Base-by-base conservation (phyloP, 495 filamentous ascomycete genomes). In the Haplographium delicatum region DNA sequence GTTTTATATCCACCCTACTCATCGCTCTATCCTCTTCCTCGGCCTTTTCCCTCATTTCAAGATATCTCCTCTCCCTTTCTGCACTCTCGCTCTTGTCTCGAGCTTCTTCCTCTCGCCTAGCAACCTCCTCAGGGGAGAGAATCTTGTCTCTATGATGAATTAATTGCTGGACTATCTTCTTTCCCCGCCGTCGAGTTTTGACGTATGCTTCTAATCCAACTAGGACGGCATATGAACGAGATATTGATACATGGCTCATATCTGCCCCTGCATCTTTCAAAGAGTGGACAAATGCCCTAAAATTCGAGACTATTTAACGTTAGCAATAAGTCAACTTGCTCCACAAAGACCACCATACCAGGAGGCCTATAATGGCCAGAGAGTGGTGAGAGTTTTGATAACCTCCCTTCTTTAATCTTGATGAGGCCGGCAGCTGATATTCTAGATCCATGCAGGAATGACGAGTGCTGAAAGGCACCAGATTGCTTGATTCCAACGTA, bases 321-420 rank as follows among this genome's bases (percentile, higher is more conserved):
- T 22, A 57, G 48, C 13, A 35, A 47, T 6, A 11, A 22, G 8
- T 13, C 4, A 20, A 19, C 6, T 16, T 27, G 28, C 1, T 41
- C 30, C 5, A 25, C 35, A 18, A 39, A 19, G 19, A 33, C 7
- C 33, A 22, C 18, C 50, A 31, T 45, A 61, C 58, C 58, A 0
- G 91, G 87, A 1, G 91, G 91, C 10, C 88, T 80, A 67, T 96
- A 96, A 65, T 96, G 91, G 1, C 91, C 91, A 48, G 79, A 85
- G 1, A 88, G 65, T 33, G 78, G 72, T 8, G 66, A 75, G 19
- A 79, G 66, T 35, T 63, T 72, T 8, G 72, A 65, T 25, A 96
- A 56, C 28, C 85, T 79, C 9, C 91, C 91, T 50, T 89, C 72
- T 55, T 85, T 85, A 41, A 96, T 82, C 62, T 85, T 90, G 54